Base-by-base conservation (phyloP, 345 rosid genomes). In the Dovyalis caffra region DNA sequence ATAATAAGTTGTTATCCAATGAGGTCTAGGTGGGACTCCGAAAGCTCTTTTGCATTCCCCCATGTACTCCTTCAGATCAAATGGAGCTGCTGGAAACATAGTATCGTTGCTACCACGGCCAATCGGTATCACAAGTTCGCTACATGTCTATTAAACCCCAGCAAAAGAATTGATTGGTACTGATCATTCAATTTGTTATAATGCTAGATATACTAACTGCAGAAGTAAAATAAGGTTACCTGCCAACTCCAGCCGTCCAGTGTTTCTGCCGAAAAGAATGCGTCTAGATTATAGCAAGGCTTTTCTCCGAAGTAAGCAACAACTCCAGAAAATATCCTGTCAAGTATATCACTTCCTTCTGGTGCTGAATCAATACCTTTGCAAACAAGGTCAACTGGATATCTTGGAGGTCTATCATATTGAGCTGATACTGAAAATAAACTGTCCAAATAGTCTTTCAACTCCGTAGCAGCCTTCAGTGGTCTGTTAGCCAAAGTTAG, bases 241-340 rank as follows among this genome's bases (percentile, higher is more conserved):
- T 73, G 75, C 80, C 83, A 80, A 8, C 2, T 9, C 80, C 80
- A 77, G 23, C 75, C 83, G 1, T 61, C 29, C 5, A 29, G 23
- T 38, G 75, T 69, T 73, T 80, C 78, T 6, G 58, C 6, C 8
- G 77, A 21, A 5, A 51, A 64, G 34, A 69, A 66, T 26, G 53
- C 63, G 1, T 43, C 18, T 0, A 45, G 4, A 57, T 68, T 12
- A 58, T 73, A 69, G 66, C 80, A 73, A 53, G 69, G 8, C 11
- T 31, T 26, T 0, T 73, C 10, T 33, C 64, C 60, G 3, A 14
- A 14, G 29, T 15, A 64, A 28, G 71, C 66, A 45, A 57, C 69
- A 35, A 73, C 16, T 16, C 73, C 78, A 5, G 61, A 45, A 56
- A 72, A 73, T 33, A 81, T 77, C 43, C 38, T 67, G 72, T 62